These are phyloP conservation scores for Citrullus amarus DNA, from an alignment of 306 rosid species.

Conservation along the genomic window DNA sequence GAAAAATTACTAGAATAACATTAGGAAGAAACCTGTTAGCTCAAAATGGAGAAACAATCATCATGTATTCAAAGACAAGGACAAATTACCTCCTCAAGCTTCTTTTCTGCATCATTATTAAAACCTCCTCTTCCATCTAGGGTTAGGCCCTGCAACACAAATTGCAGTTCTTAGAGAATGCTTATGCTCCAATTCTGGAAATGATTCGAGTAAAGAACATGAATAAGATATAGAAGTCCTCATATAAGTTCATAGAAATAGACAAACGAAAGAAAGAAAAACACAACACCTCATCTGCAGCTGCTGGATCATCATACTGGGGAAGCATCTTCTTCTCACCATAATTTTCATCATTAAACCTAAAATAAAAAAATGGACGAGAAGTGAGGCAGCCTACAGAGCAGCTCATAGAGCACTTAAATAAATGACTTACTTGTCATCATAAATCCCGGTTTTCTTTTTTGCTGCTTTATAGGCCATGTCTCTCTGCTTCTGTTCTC, in stretches of 20 bases:
- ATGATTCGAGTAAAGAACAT: slow-evolving; percentile 6
- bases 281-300: slow-evolving; percentile 50
- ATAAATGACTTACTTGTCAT: slow-evolving; percentile 58
- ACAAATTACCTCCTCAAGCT: slow-evolving; percentile 65
- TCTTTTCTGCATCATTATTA: slow-evolving; percentile 79
- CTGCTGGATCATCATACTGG: slow-evolving; percentile 71
- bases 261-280: neutral
- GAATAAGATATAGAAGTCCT: neutral
- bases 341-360: slow-evolving; percentile 78
- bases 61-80: neutral
- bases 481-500: slow-evolving; percentile 77
- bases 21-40: neutral
- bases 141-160: slow-evolving; percentile 51
- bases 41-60: neutral
- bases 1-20: neutral
- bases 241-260: neutral
- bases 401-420: neutral
- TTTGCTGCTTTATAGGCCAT: slow-evolving; percentile 85
- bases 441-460: slow-evolving; percentile 71
- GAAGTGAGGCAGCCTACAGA: neutral
- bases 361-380: slow-evolving; percentile 20
- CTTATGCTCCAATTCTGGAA: slow-evolving; percentile 5
- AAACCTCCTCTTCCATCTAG: slow-evolving; percentile 68
- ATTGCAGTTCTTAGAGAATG: neutral
- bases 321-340: slow-evolving; percentile 81